Evolutionary conservation across 2,329 filamentous ascomycete genomes (phyloP), one percentile per base, ranked within the genome.

Genomic region (Emergomyces orientalis): DNA sequence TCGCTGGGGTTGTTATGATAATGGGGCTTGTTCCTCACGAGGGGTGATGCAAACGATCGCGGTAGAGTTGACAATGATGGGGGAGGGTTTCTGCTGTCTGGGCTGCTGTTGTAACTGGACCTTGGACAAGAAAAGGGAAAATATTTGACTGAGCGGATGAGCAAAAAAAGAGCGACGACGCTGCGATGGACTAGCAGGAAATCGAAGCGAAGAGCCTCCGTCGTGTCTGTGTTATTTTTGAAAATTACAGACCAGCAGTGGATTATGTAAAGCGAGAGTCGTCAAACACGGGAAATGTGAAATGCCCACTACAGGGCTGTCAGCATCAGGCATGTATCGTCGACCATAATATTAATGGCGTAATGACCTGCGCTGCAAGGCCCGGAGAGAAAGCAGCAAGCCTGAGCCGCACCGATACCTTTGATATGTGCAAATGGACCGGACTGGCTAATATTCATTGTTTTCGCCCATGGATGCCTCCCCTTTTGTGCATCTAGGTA

Each of bases 211-310:
- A 55, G 52, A 55, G 19, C 19, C 14, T 41, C 54, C 19, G 6
- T 25, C 32, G 34, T 39, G 34, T 41, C 19, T 25, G 52, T 34
- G 9, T 25, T 49, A 25, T 51, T 51, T 51, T 17, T 51, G 54
- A 56, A 56, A 56, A 39, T 56, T 56, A 56, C 54, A 22, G 11
- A 49, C 22, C 8, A 37, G 30, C 32, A 17, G 45, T 56, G 54
- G 54, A 56, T 56, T 56, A 56, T 56, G 54, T 56, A 56, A 56
- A 56, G n/a, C 32, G 9, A 34, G 9, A 30, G 30, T n/a, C 5
- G 5, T 5, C 19, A n/a, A 47, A 47, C 43, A 39, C 34, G 37
- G 37, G 37, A 39, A 39, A n/a, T n/a, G n/a, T n/a, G n/a, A 39
- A 39, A 17, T 39, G n/a, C n/a, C 22, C 43, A 7, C 34, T 37